phyloP scores from a whole-genome alignment of 257 asterid genomes.

The Voacanga thouarsii region DNA sequence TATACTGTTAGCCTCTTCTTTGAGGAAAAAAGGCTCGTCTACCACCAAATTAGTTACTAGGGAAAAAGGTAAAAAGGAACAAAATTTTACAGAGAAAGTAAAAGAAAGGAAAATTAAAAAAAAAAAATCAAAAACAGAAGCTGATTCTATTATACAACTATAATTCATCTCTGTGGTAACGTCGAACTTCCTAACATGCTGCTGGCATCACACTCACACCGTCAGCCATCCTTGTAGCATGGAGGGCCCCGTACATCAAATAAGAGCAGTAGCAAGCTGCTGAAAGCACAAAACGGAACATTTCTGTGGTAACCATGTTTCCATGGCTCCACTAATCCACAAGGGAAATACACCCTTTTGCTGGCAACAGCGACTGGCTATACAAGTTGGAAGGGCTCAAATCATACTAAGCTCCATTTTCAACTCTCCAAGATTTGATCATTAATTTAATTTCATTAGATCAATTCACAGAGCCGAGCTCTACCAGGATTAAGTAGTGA shows the following conservation, averaged over 20 bases:
- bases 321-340: neutral
- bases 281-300: neutral
- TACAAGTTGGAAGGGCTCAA: conserved; percentile 3
- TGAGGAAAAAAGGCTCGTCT: neutral
- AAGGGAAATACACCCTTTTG: neutral
- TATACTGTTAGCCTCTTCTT: neutral
- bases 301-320: conserved; percentile 1
- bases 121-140: neutral
- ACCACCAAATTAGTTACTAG: neutral
- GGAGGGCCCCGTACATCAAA: conserved; percentile 14
- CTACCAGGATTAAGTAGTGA: conserved; percentile 89
- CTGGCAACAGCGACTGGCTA: neutral
- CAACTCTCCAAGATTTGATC: neutral
- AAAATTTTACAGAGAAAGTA: conserved; percentile 4
- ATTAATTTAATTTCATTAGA: conserved; percentile 15
- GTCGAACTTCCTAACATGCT: neutral
- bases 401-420: neutral
- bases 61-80: neutral
- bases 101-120: neutral
- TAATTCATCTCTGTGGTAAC: neutral
- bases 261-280: neutral
- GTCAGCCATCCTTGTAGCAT: neutral
- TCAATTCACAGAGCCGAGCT: conserved; percentile 69
- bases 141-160: neutral
- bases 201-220: neutral